Evolutionary conservation across 495 filamentous ascomycete genomes (phyloP), one percentile per base, ranked within the genome.

Genomic region (Tuber borchii): DNA sequence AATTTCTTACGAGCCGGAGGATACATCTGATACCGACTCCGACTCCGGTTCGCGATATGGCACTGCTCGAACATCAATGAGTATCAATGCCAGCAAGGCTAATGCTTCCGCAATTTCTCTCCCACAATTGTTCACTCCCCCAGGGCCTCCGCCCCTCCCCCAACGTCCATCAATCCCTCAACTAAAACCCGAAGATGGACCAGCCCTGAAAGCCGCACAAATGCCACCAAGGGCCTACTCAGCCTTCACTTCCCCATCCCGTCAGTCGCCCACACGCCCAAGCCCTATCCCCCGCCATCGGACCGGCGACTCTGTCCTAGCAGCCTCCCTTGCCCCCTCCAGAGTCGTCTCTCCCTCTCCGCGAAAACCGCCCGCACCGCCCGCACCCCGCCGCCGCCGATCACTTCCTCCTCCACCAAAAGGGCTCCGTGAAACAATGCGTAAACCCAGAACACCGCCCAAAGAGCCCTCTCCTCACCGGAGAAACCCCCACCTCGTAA

Each of bases 251-350:
- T 72, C 5, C 45, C 46, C 76, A 74, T 65, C 46, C 72, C 68
- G 26, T 8, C 40, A 17, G 56, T 48, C 45, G 44, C 26, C 37
- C 22, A 31, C 43, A 31, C 51, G 39, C n/a, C 68, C 51, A 43
- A 73, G 34, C 79, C 83, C 76, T 78, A 88, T 79, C 85, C 85
- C 68, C 86, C 87, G 78, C 86, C 88, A 78, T 85, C 85, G 68
- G n/a, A 71, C 80, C 31, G 80, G 71, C 34, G 90, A 94, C 84
- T 93, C 95, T 72, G 94, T 97, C 78, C 87, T 95, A 61, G 95
- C 93, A 37, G 92, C 93, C 71, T 93, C 91, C 73, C 86, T 95
- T 7, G 95, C 93, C 61, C 91, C 93, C 9, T 88, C 91, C 4
- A 88, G 90, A 6, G 88, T 88, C 42, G 82, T 84, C 19, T 90